Conservation (phyloP, 441 rosid species). For the Eruca vesicaria region DNA sequence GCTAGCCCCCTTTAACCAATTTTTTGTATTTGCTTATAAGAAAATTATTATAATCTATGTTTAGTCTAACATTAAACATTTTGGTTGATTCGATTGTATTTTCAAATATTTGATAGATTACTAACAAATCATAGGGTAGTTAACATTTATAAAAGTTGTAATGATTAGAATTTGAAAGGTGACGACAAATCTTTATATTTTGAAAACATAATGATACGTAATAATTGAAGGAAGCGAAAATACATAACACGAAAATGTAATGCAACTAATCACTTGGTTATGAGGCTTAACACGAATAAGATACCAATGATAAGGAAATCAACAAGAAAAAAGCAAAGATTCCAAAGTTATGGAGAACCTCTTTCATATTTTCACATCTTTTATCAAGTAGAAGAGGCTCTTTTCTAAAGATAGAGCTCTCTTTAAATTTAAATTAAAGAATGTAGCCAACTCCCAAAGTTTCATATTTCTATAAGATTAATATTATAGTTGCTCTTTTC, state of each 20-base stretch:
- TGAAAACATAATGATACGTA: background rate
- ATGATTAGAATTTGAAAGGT: slow-evolving; percentile 27
- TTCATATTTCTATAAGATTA: background rate
- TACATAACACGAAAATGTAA: slow-evolving; percentile 7
- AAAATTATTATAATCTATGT: background rate
- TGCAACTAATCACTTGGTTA: slow-evolving; percentile 4
- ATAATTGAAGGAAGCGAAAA: slow-evolving; percentile 13
- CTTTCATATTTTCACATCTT: slow-evolving; percentile 14
- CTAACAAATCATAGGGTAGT: slow-evolving; percentile 24
- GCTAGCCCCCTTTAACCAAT: slow-evolving; percentile 18
- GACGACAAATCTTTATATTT: slow-evolving; percentile 17
- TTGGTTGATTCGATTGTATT: slow-evolving; percentile 14
- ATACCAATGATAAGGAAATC: slow-evolving; percentile 23
- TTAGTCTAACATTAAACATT: background rate
- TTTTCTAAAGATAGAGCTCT: background rate
- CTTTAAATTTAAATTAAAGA: slow-evolving; percentile 10
- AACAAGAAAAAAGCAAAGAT: slow-evolving; percentile 2
- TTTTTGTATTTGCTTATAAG: background rate
- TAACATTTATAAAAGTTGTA: background rate
- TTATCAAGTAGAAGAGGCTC: slow-evolving; percentile 7
- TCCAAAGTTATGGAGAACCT: slow-evolving; percentile 23
- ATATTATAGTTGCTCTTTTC: background rate
- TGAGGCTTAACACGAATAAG: slow-evolving; percentile 31
- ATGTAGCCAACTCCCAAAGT: background rate
- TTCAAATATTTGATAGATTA: slow-evolving; percentile 28